These are phyloP conservation scores for Neonectria hederae DNA, from an alignment of 2,329 filamentous ascomycete genomes.

Conservation along the genomic window DNA sequence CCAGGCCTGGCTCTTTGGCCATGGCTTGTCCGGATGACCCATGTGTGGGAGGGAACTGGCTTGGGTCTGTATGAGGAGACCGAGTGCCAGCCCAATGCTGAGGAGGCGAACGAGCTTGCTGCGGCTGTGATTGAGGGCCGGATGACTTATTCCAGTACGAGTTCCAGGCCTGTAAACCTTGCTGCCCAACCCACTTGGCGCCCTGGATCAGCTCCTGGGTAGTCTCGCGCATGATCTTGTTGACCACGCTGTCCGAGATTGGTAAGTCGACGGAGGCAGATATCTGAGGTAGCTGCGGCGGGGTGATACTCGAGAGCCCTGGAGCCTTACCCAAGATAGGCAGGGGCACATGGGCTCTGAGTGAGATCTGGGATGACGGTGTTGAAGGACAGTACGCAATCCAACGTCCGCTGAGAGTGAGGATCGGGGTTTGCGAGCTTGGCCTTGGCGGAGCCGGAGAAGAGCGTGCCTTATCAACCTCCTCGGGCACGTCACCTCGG, in stretches of 20 bases:
- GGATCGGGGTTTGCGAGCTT: slow-evolving; percentile 67
- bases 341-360: slow-evolving; percentile 72
- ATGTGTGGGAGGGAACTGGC: slow-evolving; percentile 80
- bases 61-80: slow-evolving; percentile 56
- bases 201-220: slow-evolving; percentile 81
- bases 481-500: slow-evolving; percentile 58
- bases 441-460: slow-evolving; percentile 51
- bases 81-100: slow-evolving; percentile 59
- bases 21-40: slow-evolving; percentile 66
- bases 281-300: slow-evolving; percentile 73
- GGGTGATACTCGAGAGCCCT: slow-evolving; percentile 67
- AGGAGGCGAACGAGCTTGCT: slow-evolving; percentile 56
- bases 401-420: slow-evolving; percentile 78
- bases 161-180: slow-evolving; percentile 80
- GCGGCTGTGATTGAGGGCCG: slow-evolving; percentile 53
- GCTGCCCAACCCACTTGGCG: slow-evolving; percentile 79
- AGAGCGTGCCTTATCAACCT: slow-evolving; percentile 53
- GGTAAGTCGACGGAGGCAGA: slow-evolving; percentile 78
- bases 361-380: slow-evolving; percentile 74
- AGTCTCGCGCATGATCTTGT: slow-evolving; percentile 80
- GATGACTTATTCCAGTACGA: slow-evolving; percentile 77
- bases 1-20: slow-evolving; percentile 74
- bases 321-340: slow-evolving; percentile 64
- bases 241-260: slow-evolving; percentile 75
- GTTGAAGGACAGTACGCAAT: slow-evolving; percentile 79